phyloP scores from a whole-genome alignment of 495 filamentous ascomycete genomes.

The Penicillium alfredii region DNA sequence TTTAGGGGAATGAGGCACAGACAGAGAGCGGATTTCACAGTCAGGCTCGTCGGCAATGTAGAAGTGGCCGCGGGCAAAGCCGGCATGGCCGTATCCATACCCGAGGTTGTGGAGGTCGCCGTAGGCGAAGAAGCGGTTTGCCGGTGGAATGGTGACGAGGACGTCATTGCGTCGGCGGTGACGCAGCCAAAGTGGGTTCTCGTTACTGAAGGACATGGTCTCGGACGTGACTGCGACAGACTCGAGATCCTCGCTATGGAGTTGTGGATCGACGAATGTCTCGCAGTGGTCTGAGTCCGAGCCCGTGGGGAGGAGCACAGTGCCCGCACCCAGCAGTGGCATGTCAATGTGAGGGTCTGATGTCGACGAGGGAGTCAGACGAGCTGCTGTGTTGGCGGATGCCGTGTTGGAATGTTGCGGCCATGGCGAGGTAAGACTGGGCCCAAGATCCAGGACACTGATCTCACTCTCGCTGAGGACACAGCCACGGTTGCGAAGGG shows the following conservation, averaged over 20 bases:
- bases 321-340: too few species aligned
- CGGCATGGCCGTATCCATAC: not conserved
- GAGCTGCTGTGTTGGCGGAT: too few species aligned
- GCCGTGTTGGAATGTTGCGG: too few species aligned
- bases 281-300: not conserved
- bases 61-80: not conserved
- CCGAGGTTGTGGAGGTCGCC: not conserved
- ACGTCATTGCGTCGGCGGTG: not conserved
- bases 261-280: not conserved
- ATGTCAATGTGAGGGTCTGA: too few species aligned
- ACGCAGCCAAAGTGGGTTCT: not conserved
- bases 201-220: conserved; percentile 4
- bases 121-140: too few species aligned
- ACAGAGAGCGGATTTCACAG: not conserved
- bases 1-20: conserved; percentile 1
- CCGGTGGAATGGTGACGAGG: too few species aligned
- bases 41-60: not conserved
- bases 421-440: conserved; percentile 14
- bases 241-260: conserved; percentile 6
- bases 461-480: conserved; percentile 26
- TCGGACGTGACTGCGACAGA: conserved; percentile 9
- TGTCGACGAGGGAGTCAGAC: too few species aligned
- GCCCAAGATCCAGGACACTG: conserved; percentile 26
- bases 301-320: not conserved
- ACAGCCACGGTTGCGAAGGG: not conserved